phyloP scores from a whole-genome alignment of 2,329 filamentous ascomycete species.

The Scolecobasidium constrictum region DNA sequence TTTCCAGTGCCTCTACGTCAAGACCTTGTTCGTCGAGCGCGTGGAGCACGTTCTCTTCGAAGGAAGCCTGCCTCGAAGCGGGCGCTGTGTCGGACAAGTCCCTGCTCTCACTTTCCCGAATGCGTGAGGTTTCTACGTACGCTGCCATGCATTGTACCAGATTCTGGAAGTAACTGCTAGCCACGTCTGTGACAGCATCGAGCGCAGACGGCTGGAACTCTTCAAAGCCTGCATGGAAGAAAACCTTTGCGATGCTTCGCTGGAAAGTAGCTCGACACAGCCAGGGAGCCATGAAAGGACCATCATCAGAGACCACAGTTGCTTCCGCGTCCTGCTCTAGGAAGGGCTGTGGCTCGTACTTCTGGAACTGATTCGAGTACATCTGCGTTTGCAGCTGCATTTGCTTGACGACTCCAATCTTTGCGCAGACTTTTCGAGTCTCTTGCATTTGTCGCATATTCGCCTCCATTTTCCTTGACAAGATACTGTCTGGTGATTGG shows the following conservation, averaged over 20 bases:
- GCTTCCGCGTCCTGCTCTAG: constrained; percentile 75
- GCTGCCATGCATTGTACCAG: constrained; percentile 67
- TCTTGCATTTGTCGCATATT: constrained; percentile 96
- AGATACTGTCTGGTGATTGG: constrained; percentile 57
- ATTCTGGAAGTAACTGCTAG: constrained; percentile 81
- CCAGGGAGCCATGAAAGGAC: constrained; percentile 75
- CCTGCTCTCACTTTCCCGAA: constrained; percentile 20
- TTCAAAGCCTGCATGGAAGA: constrained; percentile 94
- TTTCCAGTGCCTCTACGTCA: constrained; percentile 70
- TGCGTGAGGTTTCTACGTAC: constrained; percentile 50
- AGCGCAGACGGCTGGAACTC: constrained; percentile 92
- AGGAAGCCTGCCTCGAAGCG: constrained; percentile 49
- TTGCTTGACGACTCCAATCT: constrained; percentile 96
- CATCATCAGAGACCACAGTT: constrained; percentile 82
- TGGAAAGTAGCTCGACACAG: constrained; percentile 77
- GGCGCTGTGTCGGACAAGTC: constrained; percentile 18
- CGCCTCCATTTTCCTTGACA: constrained; percentile 72
- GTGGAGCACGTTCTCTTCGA: constrained; percentile 80
- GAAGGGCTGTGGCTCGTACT: constrained; percentile 86
- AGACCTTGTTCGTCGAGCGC: constrained; percentile 75
- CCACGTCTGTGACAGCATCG: constrained; percentile 81
- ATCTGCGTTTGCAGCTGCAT: constrained; percentile 98
- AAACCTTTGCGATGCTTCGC: constrained; percentile 84
- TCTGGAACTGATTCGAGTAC: constrained; percentile 96
- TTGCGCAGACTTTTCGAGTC: constrained; percentile 87